These are phyloP conservation scores for Scenedesmus sp. DNA, from an alignment of 163 green algal species.

Conservation along the genomic window DNA sequence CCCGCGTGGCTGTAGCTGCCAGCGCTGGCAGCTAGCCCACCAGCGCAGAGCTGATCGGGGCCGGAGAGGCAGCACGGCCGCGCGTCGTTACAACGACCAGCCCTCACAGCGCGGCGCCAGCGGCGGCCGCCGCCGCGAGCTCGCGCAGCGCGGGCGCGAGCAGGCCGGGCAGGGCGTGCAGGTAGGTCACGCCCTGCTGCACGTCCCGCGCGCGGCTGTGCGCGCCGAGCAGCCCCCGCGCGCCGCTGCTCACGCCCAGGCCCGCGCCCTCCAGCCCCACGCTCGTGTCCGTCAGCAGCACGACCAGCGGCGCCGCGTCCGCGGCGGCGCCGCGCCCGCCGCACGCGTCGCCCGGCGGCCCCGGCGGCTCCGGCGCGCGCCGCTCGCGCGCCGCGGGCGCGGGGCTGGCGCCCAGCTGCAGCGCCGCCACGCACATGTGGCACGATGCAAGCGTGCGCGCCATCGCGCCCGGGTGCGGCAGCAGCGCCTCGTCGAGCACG, in stretches of 20 bases:
- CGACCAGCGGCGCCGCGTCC: neutral
- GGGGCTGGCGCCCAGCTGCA: neutral
- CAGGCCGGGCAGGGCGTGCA: constrained; percentile 26
- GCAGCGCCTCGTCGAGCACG: constrained; percentile 1
- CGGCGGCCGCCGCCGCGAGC: neutral
- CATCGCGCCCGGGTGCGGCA: neutral
- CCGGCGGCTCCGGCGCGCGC: constrained; percentile 1
- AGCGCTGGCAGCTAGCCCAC: no score
- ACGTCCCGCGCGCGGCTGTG: constrained; percentile 19
- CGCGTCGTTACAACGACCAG: no score
- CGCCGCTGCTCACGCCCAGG: neutral
- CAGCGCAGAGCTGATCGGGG: no score
- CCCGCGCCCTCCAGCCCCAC: constrained; percentile 5
- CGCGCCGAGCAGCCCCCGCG: neutral
- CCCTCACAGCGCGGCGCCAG: no score
- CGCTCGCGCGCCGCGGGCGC: neutral
- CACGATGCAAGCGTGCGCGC: neutral
- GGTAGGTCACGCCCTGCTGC: constrained; percentile 28
- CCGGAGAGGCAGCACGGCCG: no score
- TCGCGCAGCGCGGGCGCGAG: constrained; percentile 12
- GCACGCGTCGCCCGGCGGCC: neutral
- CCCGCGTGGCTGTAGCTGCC: no score
- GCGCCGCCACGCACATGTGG: no score
- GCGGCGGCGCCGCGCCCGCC: neutral
- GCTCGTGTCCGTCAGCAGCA: constrained; percentile 15